Percentiles rank a stretch among this genome's conserved stretches.
phyloP scores from a whole-genome alignment of 805 yeast genomes.

The Yamadazyma insecticola region DNA sequence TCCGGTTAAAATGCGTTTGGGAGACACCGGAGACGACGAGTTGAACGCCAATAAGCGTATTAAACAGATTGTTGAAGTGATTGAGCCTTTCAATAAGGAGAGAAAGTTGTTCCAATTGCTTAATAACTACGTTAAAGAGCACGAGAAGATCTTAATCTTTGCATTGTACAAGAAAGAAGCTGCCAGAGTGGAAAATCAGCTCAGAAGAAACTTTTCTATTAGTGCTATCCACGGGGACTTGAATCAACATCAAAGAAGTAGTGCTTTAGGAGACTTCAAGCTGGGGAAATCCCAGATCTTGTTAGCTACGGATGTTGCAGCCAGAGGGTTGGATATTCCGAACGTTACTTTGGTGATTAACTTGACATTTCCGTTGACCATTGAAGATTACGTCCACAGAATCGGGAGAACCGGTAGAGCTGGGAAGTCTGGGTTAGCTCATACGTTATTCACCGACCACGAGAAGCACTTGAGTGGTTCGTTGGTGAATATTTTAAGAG shows the following conservation, averaged over 20 bases:
- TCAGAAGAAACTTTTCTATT: conserved; percentile 66
- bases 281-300: conserved; percentile 68
- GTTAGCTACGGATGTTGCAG: conserved; percentile 97
- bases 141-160: conserved; percentile 85
- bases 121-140: conserved; percentile 58
- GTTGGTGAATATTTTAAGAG: conserved; percentile 82
- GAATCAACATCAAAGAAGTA: conserved; percentile 86
- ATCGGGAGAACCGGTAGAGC: conserved; percentile 99
- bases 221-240: conserved; percentile 97
- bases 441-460: conserved; percentile 92
- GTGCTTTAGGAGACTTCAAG: conserved; percentile 82
- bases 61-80: conserved; percentile 88
- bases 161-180: conserved; percentile 98
- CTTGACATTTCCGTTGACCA: conserved; percentile 92
- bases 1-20: conserved; percentile 90
- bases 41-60: conserved; percentile 92
- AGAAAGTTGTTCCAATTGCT: conserved; percentile 66
- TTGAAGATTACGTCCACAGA: conserved; percentile 95
- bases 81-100: conserved; percentile 74
- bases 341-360: conserved; percentile 94
- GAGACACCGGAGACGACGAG: conserved; percentile 87
- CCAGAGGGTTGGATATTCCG: conserved; percentile 96
- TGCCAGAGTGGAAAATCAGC: conserved; percentile 73
- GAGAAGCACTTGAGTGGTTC: conserved; percentile 97
- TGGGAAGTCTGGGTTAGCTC: conserved; percentile 91